Evolutionary conservation across 176 grass and related monocot species (phyloP).

Genomic region (Poa pratensis): DNA sequence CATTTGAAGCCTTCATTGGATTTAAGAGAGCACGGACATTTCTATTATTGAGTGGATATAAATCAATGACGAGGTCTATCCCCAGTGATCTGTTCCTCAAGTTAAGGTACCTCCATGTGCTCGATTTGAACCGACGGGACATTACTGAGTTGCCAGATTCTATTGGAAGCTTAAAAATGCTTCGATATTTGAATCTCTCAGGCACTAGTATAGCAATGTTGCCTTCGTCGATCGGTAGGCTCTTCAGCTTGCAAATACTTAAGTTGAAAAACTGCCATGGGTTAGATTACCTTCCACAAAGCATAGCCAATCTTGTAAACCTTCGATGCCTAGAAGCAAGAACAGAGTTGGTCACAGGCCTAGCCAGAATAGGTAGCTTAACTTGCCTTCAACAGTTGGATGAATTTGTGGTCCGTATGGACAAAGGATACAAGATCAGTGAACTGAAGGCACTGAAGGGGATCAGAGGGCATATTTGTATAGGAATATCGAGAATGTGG

Average conservation of each 20-base stretch:
- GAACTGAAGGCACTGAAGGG: conserved; percentile 60
- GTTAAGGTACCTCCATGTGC: conserved; percentile 60
- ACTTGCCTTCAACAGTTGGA: conserved; percentile 69
- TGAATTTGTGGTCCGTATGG: conserved; percentile 60
- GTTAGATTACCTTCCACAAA: conserved; percentile 51
- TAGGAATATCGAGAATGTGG: conserved; percentile 61
- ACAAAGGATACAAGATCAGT: conserved; percentile 62
- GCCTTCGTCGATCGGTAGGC: conserved; percentile 59
- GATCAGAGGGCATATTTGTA: conserved; percentile 55
- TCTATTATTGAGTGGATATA: conserved; percentile 64
- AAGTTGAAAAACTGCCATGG: conserved; percentile 55
- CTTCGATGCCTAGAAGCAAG: conserved; percentile 64
- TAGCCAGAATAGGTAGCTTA: conserved; percentile 60
- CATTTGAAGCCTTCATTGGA: conserved; percentile 52
- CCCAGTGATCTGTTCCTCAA: conserved; percentile 57
- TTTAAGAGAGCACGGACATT: conserved; percentile 68
- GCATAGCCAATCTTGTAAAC: conserved; percentile 65
- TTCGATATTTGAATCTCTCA: conserved; percentile 69
- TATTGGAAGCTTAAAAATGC: conserved; percentile 72
- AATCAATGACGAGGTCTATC: conserved; percentile 48
- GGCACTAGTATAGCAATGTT: conserved; percentile 52
- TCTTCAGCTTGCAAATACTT: conserved; percentile 67
- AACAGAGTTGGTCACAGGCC: conserved; percentile 45
- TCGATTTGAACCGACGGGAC: conserved; percentile 59
- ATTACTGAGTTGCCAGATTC: conserved; percentile 67